These are phyloP conservation scores for Pyrenula massariospora DNA, from an alignment of 495 filamentous ascomycete genomes.

Conservation along the genomic window DNA sequence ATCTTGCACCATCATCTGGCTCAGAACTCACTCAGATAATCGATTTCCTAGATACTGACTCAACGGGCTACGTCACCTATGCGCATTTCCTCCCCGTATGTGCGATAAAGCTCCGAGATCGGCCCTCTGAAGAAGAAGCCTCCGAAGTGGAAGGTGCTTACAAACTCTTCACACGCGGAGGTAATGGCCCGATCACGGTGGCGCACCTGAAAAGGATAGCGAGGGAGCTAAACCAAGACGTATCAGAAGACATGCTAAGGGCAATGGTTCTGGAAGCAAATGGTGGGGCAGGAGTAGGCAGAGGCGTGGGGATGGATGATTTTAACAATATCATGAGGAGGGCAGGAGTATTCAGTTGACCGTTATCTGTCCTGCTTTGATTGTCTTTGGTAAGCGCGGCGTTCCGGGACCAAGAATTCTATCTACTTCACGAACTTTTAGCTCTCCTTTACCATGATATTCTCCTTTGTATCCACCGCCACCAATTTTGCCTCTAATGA, in stretches of 20 bases:
- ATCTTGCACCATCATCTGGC: conserved; percentile 49
- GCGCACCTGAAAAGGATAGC: conserved; percentile 68
- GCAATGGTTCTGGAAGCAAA: conserved; percentile 95
- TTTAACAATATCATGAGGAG: conserved; percentile 78
- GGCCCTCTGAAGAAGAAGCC: conserved; percentile 38
- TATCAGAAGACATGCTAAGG: conserved; percentile 65
- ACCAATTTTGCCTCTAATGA: too few species aligned
- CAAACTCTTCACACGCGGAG: conserved; percentile 55
- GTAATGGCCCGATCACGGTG: conserved; percentile 53
- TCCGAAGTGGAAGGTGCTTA: conserved; percentile 74
- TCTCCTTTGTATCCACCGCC: too few species aligned
- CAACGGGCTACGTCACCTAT: conserved; percentile 64
- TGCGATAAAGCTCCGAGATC: conserved; percentile 63
- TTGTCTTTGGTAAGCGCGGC: conserved; percentile 4
- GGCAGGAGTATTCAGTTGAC: conserved; percentile 64
- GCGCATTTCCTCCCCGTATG: conserved; percentile 70
- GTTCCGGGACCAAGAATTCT: too few species aligned
- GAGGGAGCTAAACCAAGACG: conserved; percentile 63
- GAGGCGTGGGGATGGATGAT: conserved; percentile 63
- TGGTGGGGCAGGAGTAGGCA: conserved; percentile 57
- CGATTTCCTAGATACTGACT: conserved; percentile 69
- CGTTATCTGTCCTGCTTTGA: neutral
- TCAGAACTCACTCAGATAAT: conserved; percentile 62
- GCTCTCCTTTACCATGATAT: too few species aligned
- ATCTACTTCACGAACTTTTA: too few species aligned